phyloP scores from a whole-genome alignment of 2,329 filamentous ascomycete genomes.

The Cladosporium halotolerans region DNA sequence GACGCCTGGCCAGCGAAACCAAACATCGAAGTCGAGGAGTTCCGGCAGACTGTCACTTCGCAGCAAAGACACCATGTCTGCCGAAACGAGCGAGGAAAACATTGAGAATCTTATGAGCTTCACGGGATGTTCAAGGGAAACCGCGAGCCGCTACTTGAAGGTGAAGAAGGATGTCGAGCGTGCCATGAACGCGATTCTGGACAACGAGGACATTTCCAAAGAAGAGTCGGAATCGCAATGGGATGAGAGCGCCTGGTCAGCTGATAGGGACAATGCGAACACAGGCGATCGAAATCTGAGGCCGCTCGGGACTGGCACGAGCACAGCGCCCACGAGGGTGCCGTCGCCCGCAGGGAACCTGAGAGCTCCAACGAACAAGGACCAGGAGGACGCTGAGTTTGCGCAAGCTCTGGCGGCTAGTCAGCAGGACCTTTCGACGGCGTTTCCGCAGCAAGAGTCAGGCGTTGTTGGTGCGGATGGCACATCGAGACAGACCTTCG shows the following conservation, averaged over 20 bases:
- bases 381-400: conserved; percentile 27
- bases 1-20: background rate
- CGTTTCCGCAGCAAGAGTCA: conserved; percentile 42
- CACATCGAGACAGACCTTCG: conserved; percentile 39
- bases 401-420: conserved; percentile 23
- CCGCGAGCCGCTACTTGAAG: conserved; percentile 26
- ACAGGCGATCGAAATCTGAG: conserved; percentile 20
- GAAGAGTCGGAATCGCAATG: conserved; percentile 21
- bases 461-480: conserved; percentile 42
- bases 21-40: background rate
- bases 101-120: conserved; percentile 21
- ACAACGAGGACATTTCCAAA: conserved; percentile 26
- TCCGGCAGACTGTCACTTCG: conserved; percentile 12
- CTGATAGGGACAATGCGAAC: conserved; percentile 24
- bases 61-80: conserved; percentile 22
- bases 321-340: conserved; percentile 27
- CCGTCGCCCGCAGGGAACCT: conserved; percentile 22
- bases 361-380: conserved; percentile 22
- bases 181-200: conserved; percentile 27
- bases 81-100: conserved; percentile 22
- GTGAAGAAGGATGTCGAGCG: conserved; percentile 26
- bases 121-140: conserved; percentile 15
- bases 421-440: conserved; percentile 12
- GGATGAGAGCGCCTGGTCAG: conserved; percentile 24
- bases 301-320: conserved; percentile 22